Percentiles rank a stretch among this genome's conserved stretches.
These are phyloP conservation scores for Blepharisma stoltei DNA, from an alignment of 73 alveolate species.

Conservation along the genomic window DNA sequence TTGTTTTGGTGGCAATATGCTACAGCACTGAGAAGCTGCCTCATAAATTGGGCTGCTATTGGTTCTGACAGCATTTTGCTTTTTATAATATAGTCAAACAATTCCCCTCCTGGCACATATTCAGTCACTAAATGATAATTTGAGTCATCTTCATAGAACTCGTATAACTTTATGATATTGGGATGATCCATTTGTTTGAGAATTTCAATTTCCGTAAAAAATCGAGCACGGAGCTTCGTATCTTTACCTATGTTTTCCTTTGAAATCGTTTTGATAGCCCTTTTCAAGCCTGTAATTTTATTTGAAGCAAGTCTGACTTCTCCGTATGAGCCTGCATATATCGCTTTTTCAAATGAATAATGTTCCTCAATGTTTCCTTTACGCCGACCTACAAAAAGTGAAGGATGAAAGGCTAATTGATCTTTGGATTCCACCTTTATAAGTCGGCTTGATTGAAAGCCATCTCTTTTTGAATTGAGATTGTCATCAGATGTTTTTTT, in stretches of 20 bases:
- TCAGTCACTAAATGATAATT: slow-evolving; percentile 73
- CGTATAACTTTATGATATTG: slow-evolving; percentile 80
- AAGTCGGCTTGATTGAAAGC: no score
- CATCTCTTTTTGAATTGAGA: no score
- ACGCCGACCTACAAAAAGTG: slow-evolving; percentile 43
- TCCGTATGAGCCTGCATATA: slow-evolving; percentile 69
- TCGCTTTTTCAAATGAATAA: slow-evolving; percentile 52
- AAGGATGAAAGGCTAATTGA: not conserved
- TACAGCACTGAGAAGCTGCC: slow-evolving; percentile 90
- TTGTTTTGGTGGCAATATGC: slow-evolving; percentile 90
- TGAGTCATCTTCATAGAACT: slow-evolving; percentile 79
- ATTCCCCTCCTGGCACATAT: slow-evolving; percentile 72
- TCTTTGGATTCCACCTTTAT: no score
- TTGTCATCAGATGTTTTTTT: no score
- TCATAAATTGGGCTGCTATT: slow-evolving; percentile 74
- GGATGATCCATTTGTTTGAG: slow-evolving; percentile 81
- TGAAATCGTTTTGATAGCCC: slow-evolving; percentile 47
- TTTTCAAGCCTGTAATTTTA: slow-evolving; percentile 49
- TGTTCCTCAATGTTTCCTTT: slow-evolving; percentile 54
- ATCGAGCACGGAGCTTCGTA: slow-evolving; percentile 46
- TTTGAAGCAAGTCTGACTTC: slow-evolving; percentile 60
- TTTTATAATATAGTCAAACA: slow-evolving; percentile 69
- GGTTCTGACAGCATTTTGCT: slow-evolving; percentile 76
- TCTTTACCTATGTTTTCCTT: not conserved
- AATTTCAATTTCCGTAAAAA: slow-evolving; percentile 74